Percentiles rank a stretch among this genome's conserved stretches.
Conservation (phyloP, 805 yeast species). For the Kodamaea kaohsiungensis region DNA sequence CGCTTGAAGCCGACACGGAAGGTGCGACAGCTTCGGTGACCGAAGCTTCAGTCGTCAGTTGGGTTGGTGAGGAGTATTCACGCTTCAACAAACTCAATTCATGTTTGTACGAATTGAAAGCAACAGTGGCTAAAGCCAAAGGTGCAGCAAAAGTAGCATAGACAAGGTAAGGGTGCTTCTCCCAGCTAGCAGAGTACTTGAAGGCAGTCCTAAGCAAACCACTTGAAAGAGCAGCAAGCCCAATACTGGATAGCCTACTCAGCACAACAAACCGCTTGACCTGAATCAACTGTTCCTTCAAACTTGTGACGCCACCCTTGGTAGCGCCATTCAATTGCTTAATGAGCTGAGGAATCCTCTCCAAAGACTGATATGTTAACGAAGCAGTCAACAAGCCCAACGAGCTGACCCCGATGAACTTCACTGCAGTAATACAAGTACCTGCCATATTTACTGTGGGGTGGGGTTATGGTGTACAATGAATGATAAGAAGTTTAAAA, state of each 20-base stretch:
- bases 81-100: conserved; percentile 20
- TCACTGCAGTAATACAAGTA: conserved; percentile 45
- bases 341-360: conserved; percentile 30
- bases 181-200: conserved; percentile 51
- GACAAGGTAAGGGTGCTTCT: conserved; percentile 72
- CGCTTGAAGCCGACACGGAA: neutral
- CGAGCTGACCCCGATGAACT: conserved; percentile 64
- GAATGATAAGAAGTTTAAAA: neutral
- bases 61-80: neutral
- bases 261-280: conserved; percentile 23
- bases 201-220: conserved; percentile 57
- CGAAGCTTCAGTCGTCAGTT: neutral
- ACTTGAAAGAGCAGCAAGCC: conserved; percentile 51
- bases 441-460: conserved; percentile 5
- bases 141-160: conserved; percentile 63
- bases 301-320: conserved; percentile 5
- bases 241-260: conserved; percentile 23
- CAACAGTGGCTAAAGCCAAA: conserved; percentile 30
- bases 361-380: conserved; percentile 41
- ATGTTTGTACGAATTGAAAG: conserved; percentile 16
- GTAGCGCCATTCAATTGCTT: conserved; percentile 24
- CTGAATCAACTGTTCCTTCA: conserved; percentile 17
- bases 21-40: neutral
- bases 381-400: conserved; percentile 65
- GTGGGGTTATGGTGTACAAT: conserved; percentile 2